Percentiles rank a stretch among this genome's conserved stretches.
Evolutionary conservation across 2,329 filamentous ascomycete species (phyloP).

Genomic region (Bipolaris bicolor): DNA sequence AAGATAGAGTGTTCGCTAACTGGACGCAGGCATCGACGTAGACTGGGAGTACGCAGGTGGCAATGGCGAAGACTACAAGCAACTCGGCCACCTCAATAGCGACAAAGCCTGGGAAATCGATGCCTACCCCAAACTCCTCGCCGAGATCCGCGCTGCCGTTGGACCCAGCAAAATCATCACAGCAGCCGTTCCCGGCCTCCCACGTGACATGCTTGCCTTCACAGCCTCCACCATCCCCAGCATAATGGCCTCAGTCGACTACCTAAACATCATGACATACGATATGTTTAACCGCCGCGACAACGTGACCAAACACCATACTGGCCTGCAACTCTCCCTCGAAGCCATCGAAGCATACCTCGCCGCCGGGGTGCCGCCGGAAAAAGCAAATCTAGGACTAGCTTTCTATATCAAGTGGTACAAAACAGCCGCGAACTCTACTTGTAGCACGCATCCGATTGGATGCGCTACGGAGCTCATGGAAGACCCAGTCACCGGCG

Average conservation of each 20-base stretch:
- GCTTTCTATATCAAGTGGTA: constrained; percentile 74
- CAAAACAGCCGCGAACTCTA: constrained; percentile 54
- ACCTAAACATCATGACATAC: constrained; percentile 74
- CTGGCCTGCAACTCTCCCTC: constrained; percentile 62
- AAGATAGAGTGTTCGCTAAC: not conserved
- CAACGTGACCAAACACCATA: constrained; percentile 68
- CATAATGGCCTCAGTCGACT: constrained; percentile 67
- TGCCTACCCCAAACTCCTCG: constrained; percentile 66
- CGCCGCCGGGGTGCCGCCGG: constrained; percentile 58
- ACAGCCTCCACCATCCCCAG: constrained; percentile 60
- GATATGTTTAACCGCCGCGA: constrained; percentile 74
- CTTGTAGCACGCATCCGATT: constrained; percentile 57
- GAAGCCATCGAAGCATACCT: constrained; percentile 65
- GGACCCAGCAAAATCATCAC: constrained; percentile 66
- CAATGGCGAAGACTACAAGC: constrained; percentile 72
- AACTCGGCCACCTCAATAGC: constrained; percentile 59
- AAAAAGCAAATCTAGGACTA: constrained; percentile 68
- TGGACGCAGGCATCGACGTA: constrained; percentile 56
- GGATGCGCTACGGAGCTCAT: constrained; percentile 67
- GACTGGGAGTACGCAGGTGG: constrained; percentile 72
- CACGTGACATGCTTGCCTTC: constrained; percentile 71
- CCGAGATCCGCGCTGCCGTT: constrained; percentile 65
- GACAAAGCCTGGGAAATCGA: constrained; percentile 65
- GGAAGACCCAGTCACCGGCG: constrained; percentile 65
- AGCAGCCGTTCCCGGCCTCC: constrained; percentile 68